Base-by-base conservation (phyloP, 1,284 basidiomycete species). In the Rhodotorula sp. region DNA sequence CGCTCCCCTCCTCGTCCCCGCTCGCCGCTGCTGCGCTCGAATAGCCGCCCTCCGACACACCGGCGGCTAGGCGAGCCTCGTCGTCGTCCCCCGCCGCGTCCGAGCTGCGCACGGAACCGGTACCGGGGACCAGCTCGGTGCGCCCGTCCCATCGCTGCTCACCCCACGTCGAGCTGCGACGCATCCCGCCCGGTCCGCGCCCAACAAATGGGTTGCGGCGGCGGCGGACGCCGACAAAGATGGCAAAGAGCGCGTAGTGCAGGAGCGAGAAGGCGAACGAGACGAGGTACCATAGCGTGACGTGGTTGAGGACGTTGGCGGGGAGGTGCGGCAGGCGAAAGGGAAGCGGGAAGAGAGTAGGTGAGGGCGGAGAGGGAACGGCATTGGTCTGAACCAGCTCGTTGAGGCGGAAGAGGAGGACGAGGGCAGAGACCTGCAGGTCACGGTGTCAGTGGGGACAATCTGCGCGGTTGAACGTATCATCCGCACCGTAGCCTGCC, bases 341-440 rank as follows among this genome's bases (percentile, higher is more conserved):
- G 23, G 50, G 42, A 1, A 12, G 23, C 50, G 23, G 50, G 50
- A 9, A 10, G 34, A 34, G 34, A 34, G 34, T 7, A 5, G 10
- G 34, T 3, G 34, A n/a, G 48, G 64, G 48, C 27, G 49, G 42
- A 3, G 55, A 7, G 4, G 56, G 34, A 14, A 14, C 13, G 8
- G 61, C 25, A 25, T 45, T 55, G 3, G 21, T 34, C 25, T 72
- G 70, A 2, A 72, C 66, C 55, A 68, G 63, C 27, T 72, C 70
- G 60, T 72, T 72, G 49, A 72, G 52, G 27, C 70, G 70, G 60
- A 59, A 72, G 49, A 72, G 66, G 59, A 72, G 66, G 59, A 72
- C 60, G 55, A 72, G 70, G 27, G 64, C 42, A 4, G 70, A 66
- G 44, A 72, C 55, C 70, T 72, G 62, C 16, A n/a, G 3, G 3